Percentiles rank a stretch among this genome's conserved stretches.
Conservation (phyloP, 2,329 filamentous ascomycete genomes). For the Colletotrichum salicis region DNA sequence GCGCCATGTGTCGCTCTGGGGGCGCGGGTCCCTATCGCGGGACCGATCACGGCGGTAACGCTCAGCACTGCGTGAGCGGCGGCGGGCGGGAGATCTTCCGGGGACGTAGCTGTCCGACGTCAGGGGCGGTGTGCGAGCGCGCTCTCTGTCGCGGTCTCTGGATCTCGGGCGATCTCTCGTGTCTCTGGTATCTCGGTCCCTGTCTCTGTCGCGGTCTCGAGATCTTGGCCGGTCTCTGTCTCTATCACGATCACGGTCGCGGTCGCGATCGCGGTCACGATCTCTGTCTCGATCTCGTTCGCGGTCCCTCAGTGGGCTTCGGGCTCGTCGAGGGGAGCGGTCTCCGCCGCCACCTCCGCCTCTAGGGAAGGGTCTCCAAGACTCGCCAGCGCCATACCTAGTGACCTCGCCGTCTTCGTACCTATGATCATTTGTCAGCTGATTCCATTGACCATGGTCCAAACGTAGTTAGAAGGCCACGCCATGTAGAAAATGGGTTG, state of each 20-base stretch:
- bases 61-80: conserved; percentile 55
- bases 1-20: conserved; percentile 35
- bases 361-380: conserved; percentile 67
- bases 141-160: conserved; percentile 35
- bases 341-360: conserved; percentile 40
- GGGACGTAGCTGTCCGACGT: conserved; percentile 59
- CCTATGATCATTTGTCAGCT: conserved; percentile 45
- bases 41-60: conserved; percentile 56
- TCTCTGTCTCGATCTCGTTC: conserved; percentile 37
- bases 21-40: conserved; percentile 39
- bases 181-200: conserved; percentile 23
- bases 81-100: conserved; percentile 53
- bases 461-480: not conserved
- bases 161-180: conserved; percentile 48
- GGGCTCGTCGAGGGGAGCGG: conserved; percentile 55
- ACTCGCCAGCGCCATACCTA: conserved; percentile 70
- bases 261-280: conserved; percentile 24
- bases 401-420: conserved; percentile 72
- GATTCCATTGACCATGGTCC: not conserved
- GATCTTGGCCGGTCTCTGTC: conserved; percentile 55
- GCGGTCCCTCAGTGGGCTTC: conserved; percentile 41
- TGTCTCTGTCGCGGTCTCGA: conserved; percentile 40
- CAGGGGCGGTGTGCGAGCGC: conserved; percentile 47
- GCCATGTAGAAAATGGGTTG: not conserved
- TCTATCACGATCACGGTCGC: conserved; percentile 36